Evolutionary conservation across 2,329 filamentous ascomycete genomes (phyloP), one percentile per base, ranked within the genome.

Genomic region (Cercospora sojina): DNA sequence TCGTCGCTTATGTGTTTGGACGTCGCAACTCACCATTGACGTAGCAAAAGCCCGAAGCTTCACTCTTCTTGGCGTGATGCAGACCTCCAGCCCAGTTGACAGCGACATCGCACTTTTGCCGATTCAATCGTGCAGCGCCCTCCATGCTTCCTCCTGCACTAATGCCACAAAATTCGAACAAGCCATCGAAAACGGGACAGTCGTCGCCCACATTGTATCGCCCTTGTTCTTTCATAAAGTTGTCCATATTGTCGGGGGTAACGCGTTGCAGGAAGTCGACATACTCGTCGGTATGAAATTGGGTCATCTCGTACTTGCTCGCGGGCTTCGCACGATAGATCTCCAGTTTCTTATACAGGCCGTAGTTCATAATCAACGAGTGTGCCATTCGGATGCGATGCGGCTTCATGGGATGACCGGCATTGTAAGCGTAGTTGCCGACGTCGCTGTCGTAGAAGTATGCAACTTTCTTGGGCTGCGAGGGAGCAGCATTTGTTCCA

Each of bases 371-470:
- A 70, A 90, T 88, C 75, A 90, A 78, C 70, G 87, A 83, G 71
- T 83, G 80, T 38, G 80, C 87, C 84, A 91, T 88, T 72, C 88
- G 83, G 79, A 91, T 90, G 70, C 88, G 82, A 75, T 87, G 86
- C 41, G 87, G 86, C 78, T 89, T 89, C 87, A 89, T 89, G 35
- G 87, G 86, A 79, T 85, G 87, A n/a, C 85, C 86, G 12, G 86
- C 84, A 65, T 96, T 92, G 77, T 98, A 98, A 78, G 94, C 93
- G 83, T 97, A 98, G 80, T 98, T 98, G 71, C 94, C 94, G 77
- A 98, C 95, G 81, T 98, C 94, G 3, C 92, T 96, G 78, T 98
- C 94, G 85, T 98, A 98, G 80, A 98, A 98, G 82, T 98, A 98
- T 64, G 94, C 94, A 66, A 98, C 92, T 77, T 94, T 92, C 82